Conservation (phyloP, 805 yeast genomes). For the Lipomyces kockii region DNA sequence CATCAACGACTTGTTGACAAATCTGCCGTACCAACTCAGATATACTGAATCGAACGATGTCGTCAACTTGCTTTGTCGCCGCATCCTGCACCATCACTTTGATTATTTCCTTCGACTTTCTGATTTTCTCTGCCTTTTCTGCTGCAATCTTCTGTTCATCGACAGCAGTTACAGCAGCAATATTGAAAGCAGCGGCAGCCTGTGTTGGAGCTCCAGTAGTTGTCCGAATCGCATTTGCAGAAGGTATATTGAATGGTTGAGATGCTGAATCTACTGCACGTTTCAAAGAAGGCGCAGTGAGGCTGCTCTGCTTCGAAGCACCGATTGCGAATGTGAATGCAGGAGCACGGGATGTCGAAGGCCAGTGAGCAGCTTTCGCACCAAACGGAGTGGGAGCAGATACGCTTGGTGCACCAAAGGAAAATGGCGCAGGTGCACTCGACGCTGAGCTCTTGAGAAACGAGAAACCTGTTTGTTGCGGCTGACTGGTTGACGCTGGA, state of each 20-base stretch:
- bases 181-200: background rate
- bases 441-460: background rate
- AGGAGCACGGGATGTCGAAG: background rate
- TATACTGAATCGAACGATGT: slow-evolving; percentile 23
- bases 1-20: slow-evolving; percentile 24
- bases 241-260: background rate
- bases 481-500: slow-evolving; percentile 7
- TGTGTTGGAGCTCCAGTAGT: background rate
- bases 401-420: slow-evolving; percentile 1
- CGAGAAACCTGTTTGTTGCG: background rate
- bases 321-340: background rate
- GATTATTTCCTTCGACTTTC: background rate
- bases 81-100: background rate
- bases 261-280: background rate
- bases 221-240: background rate
- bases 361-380: background rate
- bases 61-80: slow-evolving; percentile 9
- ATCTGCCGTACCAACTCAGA: slow-evolving; percentile 27
- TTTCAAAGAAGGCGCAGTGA: background rate
- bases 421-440: slow-evolving; percentile 4
- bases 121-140: slow-evolving; percentile 10
- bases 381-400: background rate
- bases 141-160: slow-evolving; percentile 7
- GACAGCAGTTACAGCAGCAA: background rate
- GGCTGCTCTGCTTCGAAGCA: background rate